Evolutionary conservation across 73 alveolate species (phyloP).

Genomic region (Paramecium biaurelia): DNA sequence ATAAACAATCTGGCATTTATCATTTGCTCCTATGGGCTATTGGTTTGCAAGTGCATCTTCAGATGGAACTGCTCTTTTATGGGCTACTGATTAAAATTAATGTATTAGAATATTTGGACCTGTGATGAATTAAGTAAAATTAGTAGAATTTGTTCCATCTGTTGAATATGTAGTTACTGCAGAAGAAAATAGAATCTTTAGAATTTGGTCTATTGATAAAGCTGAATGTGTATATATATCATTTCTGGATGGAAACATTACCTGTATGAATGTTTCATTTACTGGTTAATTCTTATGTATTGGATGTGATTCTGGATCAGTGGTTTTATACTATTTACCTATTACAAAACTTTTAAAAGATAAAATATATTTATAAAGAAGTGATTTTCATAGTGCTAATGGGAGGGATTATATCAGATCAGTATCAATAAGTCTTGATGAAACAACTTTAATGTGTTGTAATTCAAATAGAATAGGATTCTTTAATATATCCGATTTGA

Average conservation of each 20-base stretch:
- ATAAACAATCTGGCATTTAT: constrained; percentile 25
- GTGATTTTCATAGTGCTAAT: background rate
- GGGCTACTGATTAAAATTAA: constrained; percentile 27
- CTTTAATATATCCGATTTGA: background rate
- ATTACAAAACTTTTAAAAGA: background rate
- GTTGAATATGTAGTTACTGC: constrained; percentile 35
- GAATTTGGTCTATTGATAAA: background rate
- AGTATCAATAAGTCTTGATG: background rate
- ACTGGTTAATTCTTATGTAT: constrained; percentile 12
- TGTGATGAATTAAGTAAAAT: constrained; percentile 9
- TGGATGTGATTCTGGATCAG: background rate
- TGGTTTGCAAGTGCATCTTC: constrained; percentile 39
- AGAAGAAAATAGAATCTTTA: background rate
- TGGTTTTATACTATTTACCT: background rate
- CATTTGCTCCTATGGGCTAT: constrained; percentile 32
- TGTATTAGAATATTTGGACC: background rate
- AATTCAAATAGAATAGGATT: constrained; percentile 28
- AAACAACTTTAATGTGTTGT: constrained; percentile 19
- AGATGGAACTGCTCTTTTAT: constrained; percentile 33
- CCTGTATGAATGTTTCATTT: constrained; percentile 31
- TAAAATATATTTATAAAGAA: background rate
- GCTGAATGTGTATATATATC: background rate
- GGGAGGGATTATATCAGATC: constrained; percentile 34
- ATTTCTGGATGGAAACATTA: background rate
- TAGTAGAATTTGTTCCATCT: constrained; percentile 38